Evolutionary conservation across 257 asterid genomes (phyloP).

Genomic region (Euphrasia confusa): DNA sequence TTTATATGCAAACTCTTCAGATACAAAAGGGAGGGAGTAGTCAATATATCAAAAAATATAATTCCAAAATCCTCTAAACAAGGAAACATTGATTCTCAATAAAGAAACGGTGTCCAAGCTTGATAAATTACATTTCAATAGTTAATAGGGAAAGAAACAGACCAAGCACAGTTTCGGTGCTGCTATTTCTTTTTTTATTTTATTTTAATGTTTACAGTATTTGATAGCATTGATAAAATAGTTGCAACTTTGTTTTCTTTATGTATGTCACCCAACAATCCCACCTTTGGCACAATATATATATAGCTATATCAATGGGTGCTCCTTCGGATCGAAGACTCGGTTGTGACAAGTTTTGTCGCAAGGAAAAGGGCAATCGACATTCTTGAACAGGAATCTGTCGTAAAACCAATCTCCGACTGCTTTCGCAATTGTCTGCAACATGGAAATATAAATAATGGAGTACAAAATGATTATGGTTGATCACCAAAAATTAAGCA

Average conservation of each 20-base stretch:
- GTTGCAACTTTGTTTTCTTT: conserved; percentile 10
- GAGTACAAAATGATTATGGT: background rate
- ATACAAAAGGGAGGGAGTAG: too few species aligned
- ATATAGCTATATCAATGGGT: conserved; percentile 23
- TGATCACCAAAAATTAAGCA: background rate
- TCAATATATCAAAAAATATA: too few species aligned
- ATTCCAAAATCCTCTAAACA: too few species aligned
- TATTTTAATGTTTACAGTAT: too few species aligned
- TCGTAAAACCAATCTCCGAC: conserved; percentile 89
- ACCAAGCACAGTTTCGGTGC: conserved; percentile 13
- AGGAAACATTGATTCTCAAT: too few species aligned
- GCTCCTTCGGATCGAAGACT: conserved; percentile 39
- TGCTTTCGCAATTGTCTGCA: conserved; percentile 75
- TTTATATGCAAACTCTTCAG: too few species aligned
- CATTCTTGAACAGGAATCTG: conserved; percentile 64
- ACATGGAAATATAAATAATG: background rate
- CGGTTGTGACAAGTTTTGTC: conserved; percentile 85
- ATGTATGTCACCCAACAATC: conserved; percentile 1
- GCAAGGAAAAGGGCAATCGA: conserved; percentile 92
- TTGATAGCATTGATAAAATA: conserved; percentile 13
- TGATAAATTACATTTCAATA: too few species aligned
- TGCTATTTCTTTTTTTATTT: background rate
- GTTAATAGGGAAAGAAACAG: too few species aligned
- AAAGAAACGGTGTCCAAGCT: too few species aligned
- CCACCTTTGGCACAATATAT: conserved; percentile 1